These are phyloP conservation scores for Ilex paraguariensis DNA, from an alignment of 305 asterid species.

Conservation along the genomic window DNA sequence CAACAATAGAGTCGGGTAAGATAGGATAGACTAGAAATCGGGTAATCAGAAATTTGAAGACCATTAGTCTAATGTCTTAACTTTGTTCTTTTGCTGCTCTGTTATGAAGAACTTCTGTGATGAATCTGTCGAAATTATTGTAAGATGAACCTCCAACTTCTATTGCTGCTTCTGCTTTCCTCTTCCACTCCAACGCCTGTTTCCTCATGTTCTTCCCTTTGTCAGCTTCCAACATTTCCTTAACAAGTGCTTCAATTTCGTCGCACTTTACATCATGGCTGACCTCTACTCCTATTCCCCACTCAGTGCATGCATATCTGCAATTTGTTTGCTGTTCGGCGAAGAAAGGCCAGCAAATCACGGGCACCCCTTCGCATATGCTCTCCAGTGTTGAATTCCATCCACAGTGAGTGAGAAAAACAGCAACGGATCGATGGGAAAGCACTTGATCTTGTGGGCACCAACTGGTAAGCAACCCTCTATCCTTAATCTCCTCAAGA, in stretches of 20 bases:
- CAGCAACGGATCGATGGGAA: slow-evolving; percentile 31
- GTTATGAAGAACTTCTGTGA: slow-evolving; percentile 24
- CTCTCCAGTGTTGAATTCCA: slow-evolving; percentile 44
- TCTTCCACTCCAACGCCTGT: slow-evolving; percentile 45
- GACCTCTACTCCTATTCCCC: slow-evolving; percentile 53
- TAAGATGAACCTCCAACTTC: slow-evolving; percentile 38
- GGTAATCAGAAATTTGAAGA: no score
- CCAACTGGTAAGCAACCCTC: slow-evolving; percentile 37
- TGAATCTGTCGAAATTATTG: slow-evolving; percentile 25
- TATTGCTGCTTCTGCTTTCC: slow-evolving; percentile 33
- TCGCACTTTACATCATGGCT: slow-evolving; percentile 34
- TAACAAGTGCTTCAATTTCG: slow-evolving; percentile 29
- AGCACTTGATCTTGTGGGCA: slow-evolving; percentile 37
- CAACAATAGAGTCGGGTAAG: no score
- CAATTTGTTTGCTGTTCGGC: slow-evolving; percentile 48
- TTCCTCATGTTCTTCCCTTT: slow-evolving; percentile 33
- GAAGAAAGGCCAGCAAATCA: slow-evolving; percentile 53
- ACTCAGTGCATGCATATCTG: slow-evolving; percentile 34
- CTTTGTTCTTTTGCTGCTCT: no score
- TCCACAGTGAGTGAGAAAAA: slow-evolving; percentile 40
- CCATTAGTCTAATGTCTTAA: no score
- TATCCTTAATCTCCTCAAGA: slow-evolving; percentile 31
- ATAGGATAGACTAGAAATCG: no score
- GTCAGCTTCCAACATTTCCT: slow-evolving; percentile 37
- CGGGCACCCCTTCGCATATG: slow-evolving; percentile 35